Base-by-base conservation (phyloP, 768 basidiomycete species). In the Lanmaoa pseudosensibilis region DNA sequence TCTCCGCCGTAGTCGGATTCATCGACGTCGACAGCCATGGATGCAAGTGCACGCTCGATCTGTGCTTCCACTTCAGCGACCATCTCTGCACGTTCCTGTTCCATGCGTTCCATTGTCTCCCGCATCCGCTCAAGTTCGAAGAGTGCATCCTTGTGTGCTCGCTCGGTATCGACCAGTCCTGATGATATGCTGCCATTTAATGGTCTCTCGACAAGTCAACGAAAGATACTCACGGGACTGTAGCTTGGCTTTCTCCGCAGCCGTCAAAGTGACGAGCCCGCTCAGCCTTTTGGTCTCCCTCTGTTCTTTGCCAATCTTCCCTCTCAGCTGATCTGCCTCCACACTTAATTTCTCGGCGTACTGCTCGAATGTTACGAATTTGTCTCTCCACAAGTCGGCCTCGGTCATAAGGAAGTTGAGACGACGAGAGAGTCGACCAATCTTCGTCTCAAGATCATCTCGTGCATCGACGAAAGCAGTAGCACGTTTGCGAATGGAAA, bases 351-450 rank as follows among this genome's bases (percentile, higher is more conserved):
- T 88, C 76, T 95, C 94, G 9, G 94, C 94, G 68, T 95, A 94
- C 71, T 88, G 87, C 71, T 97, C 94, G 62, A 97, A 96, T 15
- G 90, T 88, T 49, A 94, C 90, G 64, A 96, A 96, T 68, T 94
- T 95, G 73, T 94, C 89, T 57, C 92, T 80, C 93, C 94, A 96
- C 46, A 93, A 74, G 65, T 93, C 91, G 6, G 85, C 86, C 72
- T 93, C 92, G 2, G 91, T 92, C 89, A 94, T 92, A 65, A 94
- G 77, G 78, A 93, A 94, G 75, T 93, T 93, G 61, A 94, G 82
- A 47, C 92, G 80, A 52, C 92, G 82, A 43, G 86, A 89, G 32
- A 94, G 80, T 40, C 92, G 84, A 32, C 92, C 93, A 60, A 94
- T 93, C 80, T 94, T 95, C 45, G 90, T 91, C 77, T 96, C 94